Evolutionary conservation across 768 basidiomycete species (phyloP).

Genomic region (Antrodiella citrinella): DNA sequence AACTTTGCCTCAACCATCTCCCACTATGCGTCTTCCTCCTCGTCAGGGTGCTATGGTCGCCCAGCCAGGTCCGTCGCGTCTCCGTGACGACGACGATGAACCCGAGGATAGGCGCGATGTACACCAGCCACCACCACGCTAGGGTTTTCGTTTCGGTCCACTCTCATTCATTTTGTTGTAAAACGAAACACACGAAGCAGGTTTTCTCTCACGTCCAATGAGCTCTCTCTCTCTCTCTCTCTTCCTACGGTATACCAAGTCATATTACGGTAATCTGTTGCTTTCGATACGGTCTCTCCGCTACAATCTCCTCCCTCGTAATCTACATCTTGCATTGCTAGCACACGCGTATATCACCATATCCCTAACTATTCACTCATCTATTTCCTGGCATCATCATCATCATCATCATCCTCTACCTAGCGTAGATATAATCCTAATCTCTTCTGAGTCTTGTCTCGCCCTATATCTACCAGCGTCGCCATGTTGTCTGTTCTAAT

Average conservation of each 20-base stretch:
- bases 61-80: not conserved
- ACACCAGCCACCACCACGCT: slow-evolving; percentile 1
- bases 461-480: no score
- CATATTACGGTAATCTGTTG: not conserved
- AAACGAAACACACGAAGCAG: not conserved
- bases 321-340: slow-evolving; percentile 1
- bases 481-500: not conserved
- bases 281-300: not conserved
- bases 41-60: not conserved
- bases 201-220: not conserved
- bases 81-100: not conserved
- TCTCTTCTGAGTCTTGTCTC: no score
- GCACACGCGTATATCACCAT: not conserved
- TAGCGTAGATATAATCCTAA: not conserved
- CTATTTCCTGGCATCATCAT: not conserved
- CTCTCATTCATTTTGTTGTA: not conserved
- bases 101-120: not conserved
- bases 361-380: not conserved
- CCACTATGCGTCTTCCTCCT: not conserved
- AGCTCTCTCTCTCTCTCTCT: not conserved
- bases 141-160: not conserved
- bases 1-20: not conserved
- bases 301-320: not conserved
- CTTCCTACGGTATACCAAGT: not conserved
- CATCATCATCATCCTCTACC: no score